Conservation (phyloP, 2,329 filamentous ascomycete genomes). For the Penicillium hordei region DNA sequence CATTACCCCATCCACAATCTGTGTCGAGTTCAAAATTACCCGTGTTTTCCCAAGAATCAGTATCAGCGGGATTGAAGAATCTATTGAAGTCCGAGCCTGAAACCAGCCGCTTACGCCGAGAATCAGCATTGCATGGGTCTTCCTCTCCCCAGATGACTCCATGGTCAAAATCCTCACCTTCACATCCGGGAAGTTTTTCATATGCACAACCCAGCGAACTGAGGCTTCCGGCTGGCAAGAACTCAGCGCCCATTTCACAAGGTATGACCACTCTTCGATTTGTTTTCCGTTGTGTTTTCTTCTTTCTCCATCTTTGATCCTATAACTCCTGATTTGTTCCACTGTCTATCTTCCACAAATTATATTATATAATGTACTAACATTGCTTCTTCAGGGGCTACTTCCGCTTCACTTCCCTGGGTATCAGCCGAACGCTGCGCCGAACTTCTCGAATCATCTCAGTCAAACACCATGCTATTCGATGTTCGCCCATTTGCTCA, state of each 20-base stretch:
- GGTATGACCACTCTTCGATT: constrained; percentile 2
- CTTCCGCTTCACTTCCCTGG: constrained; percentile 30
- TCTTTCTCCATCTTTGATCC: neutral
- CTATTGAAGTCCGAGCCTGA: constrained; percentile 55
- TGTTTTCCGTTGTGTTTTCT: neutral
- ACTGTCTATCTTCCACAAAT: neutral
- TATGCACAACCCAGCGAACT: neutral
- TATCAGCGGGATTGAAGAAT: constrained; percentile 76
- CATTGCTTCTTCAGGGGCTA: neutral
- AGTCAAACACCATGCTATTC: constrained; percentile 66
- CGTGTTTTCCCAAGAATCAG: constrained; percentile 59
- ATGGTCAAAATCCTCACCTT: constrained; percentile 4
- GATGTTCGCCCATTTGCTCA: constrained; percentile 87
- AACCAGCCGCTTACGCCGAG: constrained; percentile 20
- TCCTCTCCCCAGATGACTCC: constrained; percentile 13
- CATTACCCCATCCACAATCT: constrained; percentile 66
- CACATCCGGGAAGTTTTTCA: constrained; percentile 1
- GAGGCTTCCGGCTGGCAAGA: constrained; percentile 1
- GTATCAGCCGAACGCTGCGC: constrained; percentile 56
- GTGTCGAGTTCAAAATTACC: constrained; percentile 50
- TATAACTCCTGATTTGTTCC: neutral
- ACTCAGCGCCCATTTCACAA: constrained; percentile 1
- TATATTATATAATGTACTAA: constrained; percentile 7
- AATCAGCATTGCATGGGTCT: constrained; percentile 21
- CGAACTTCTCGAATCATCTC: constrained; percentile 54